Evolutionary conservation across 345 rosid genomes (phyloP).

Genomic region (Sonneratia caseolaris): DNA sequence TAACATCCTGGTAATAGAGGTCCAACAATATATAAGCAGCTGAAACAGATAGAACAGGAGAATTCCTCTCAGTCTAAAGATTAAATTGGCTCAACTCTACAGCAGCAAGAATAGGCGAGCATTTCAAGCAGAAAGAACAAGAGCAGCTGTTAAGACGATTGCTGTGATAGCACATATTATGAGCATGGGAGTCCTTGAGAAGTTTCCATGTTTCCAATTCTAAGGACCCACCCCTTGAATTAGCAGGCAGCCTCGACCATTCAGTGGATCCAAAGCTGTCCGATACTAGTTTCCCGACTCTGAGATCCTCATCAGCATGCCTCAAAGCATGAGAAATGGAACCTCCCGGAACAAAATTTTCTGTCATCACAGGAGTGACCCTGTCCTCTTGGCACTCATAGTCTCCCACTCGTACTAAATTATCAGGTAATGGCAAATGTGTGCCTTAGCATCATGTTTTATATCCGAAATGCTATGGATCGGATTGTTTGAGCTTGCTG

Average conservation of each 20-base stretch:
- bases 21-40: conserved; percentile 95
- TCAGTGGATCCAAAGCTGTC: conserved; percentile 23
- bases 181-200: conserved; percentile 25
- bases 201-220: conserved; percentile 41
- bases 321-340: conserved; percentile 11
- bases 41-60: conserved; percentile 18
- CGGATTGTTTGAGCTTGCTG: conserved; percentile 5
- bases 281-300: conserved; percentile 18
- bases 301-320: conserved; percentile 20
- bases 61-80: not conserved
- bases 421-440: not conserved
- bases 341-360: not conserved
- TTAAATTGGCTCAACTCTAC: not conserved
- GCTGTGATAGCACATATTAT: conserved; percentile 23
- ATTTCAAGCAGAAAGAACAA: conserved; percentile 69
- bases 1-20: conserved; percentile 81
- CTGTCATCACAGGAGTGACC: not conserved
- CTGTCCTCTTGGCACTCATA: not conserved
- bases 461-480: conserved; percentile 15
- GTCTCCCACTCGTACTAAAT: conserved; percentile 20
- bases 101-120: not conserved
- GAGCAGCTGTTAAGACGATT: conserved; percentile 58
- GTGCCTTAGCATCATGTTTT: not conserved
- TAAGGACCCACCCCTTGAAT: conserved; percentile 25
- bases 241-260: conserved; percentile 30